Evolutionary conservation across 2,329 filamentous ascomycete genomes (phyloP), one percentile per base, ranked within the genome.

Genomic region (Fusarium sp.): DNA sequence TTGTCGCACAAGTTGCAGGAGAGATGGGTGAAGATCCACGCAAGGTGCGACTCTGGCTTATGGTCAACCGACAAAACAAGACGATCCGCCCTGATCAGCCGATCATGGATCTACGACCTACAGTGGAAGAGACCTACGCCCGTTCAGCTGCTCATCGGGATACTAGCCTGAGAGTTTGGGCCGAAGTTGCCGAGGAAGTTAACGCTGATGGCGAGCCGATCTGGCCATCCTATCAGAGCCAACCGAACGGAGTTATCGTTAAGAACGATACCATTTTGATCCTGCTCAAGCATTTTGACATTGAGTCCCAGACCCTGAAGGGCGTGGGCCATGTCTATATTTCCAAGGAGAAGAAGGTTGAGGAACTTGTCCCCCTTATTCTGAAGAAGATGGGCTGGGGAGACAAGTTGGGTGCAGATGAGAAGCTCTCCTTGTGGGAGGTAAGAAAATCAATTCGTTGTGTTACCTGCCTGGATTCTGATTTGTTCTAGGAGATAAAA

Each of bases 41-140:
- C 60, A 88, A 89, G 66, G 82, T 98, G 27, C 90, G 96, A 23
- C 88, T 97, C 16, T 99, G 96, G 97, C 90, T 94, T 58, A 98
- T 99, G 95, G 96, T 99, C 1, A 98, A 98, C 78, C 92, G 96
- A 11, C 96, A 99, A 79, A 99, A 99, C 79, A 98, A 97, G 81
- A 99, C 96, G 0, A 92, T 94, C 39, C 90, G 96, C 16, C 96
- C 97, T 0, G 96, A 99, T 77, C 91, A 94, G 62, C 93, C 94
- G 0, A 90, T 99, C 51, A 89, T 89, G 78, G 94, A 97, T 76
- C 82, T 90, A 2, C 87, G 91, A 6, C 92, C 94, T 78, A 95
- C 91, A 0, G 84, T 96, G 13, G 93, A 95, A 72, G 94, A 98
- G 62, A 83, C 84, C 0, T 88, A 84, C 69, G 78, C 80, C 12